Conservation (phyloP, 2,329 filamentous ascomycete genomes). For the Lithohypha guttulata region DNA sequence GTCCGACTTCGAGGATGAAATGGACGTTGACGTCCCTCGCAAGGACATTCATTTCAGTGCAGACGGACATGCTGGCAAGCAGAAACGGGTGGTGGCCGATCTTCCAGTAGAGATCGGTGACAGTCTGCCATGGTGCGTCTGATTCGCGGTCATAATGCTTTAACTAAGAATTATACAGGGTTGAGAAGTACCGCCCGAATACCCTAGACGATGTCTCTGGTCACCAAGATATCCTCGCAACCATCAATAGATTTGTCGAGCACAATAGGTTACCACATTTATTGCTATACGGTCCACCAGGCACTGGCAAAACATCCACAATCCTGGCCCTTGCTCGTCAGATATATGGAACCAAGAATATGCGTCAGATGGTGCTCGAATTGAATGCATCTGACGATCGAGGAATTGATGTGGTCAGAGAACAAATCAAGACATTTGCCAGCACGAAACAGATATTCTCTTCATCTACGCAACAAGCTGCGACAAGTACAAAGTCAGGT, state of each 20-base stretch:
- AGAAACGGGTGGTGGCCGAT: constrained; percentile 86
- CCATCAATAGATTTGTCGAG: constrained; percentile 96
- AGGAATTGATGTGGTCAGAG: constrained; percentile 93
- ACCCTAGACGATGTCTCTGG: constrained; percentile 87
- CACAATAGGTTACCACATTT: constrained; percentile 89
- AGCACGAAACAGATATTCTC: constrained; percentile 90
- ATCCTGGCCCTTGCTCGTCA: constrained; percentile 83
- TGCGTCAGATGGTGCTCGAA: constrained; percentile 97
- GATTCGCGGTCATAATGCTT: constrained; percentile 14
- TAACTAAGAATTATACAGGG: constrained; percentile 43
- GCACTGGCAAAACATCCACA: constrained; percentile 95
- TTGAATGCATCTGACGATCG: constrained; percentile 95
- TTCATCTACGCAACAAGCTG: constrained; percentile 37
- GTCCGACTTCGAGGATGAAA: constrained; percentile 52
- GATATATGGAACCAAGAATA: constrained; percentile 84
- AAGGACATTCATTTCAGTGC: constrained; percentile 59
- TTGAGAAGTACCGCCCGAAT: constrained; percentile 90
- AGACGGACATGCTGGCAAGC: constrained; percentile 59
- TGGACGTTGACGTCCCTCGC: constrained; percentile 54
- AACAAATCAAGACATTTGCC: constrained; percentile 98
- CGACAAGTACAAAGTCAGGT: constrained; percentile 34
- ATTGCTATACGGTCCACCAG: constrained; percentile 89
- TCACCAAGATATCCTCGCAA: constrained; percentile 92
- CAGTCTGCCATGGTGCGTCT: constrained; percentile 69
- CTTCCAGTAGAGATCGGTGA: constrained; percentile 90